phyloP scores from a whole-genome alignment of 495 filamentous ascomycete genomes.

The Hypoxylon fuscum region DNA sequence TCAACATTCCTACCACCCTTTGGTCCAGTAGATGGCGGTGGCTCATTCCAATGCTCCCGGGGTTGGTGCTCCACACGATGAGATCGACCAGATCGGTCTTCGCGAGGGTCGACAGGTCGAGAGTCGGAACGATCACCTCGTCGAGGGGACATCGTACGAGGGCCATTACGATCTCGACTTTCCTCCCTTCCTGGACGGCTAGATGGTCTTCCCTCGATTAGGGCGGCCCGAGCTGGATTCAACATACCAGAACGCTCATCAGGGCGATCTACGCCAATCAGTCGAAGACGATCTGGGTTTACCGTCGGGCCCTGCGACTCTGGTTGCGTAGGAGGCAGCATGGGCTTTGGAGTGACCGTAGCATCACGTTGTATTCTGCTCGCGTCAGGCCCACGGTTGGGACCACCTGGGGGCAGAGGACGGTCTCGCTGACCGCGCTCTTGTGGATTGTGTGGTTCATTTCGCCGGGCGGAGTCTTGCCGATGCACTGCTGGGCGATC shows the following conservation, averaged over 20 bases:
- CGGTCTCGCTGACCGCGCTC: slow-evolving; percentile 53
- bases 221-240: slow-evolving; percentile 66
- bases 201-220: slow-evolving; percentile 48
- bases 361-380: slow-evolving; percentile 45
- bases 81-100: slow-evolving; percentile 54
- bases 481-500: slow-evolving; percentile 41
- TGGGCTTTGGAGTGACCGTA: slow-evolving; percentile 37
- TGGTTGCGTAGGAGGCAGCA: slow-evolving; percentile 43
- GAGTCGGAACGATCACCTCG: slow-evolving; percentile 49
- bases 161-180: slow-evolving; percentile 52
- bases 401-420: slow-evolving; percentile 18
- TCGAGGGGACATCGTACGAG: slow-evolving; percentile 62
- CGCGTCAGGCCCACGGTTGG: slow-evolving; percentile 45
- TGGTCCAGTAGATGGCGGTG: slow-evolving; percentile 24
- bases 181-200: slow-evolving; percentile 55
- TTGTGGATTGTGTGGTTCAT: slow-evolving; percentile 43
- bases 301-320: slow-evolving; percentile 52
- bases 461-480: slow-evolving; percentile 46
- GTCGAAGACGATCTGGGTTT: slow-evolving; percentile 55
- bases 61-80: slow-evolving; percentile 51
- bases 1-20: slow-evolving; percentile 42
- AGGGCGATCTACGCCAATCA: slow-evolving; percentile 50
- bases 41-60: slow-evolving; percentile 51
- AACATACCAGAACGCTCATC: slow-evolving; percentile 49
- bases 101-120: slow-evolving; percentile 53